Base-by-base conservation (phyloP, 306 rosid genomes). In the Medicago ruthenica region DNA sequence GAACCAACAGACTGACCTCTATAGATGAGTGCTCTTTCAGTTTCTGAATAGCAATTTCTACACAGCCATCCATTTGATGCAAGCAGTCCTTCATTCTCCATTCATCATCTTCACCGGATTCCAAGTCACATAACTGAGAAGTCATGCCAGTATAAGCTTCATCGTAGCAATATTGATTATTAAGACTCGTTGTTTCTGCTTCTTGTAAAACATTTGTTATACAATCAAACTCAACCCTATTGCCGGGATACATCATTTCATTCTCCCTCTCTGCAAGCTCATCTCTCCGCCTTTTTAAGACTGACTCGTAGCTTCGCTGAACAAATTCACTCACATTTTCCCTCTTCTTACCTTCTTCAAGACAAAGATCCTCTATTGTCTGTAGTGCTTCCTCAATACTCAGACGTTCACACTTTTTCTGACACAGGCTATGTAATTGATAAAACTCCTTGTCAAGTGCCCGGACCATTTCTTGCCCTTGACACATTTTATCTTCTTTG, bases 41-140 rank as follows among this genome's bases (percentile, higher is more conserved):
- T 78, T 89, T 92, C 86, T 88, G 97, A 82, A 95, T 86, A 55
- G 93, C 91, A 84, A 80, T 76, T 89, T 90, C 97, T 69, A 95
- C 79, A 79, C 89, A 86, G 60, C 87, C 82, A 80, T 95, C 97
- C 84, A 83, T 90, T 85, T 84, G 96, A 72, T 84, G 92, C 84
- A 86, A 76, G 84, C 86, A 85, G 75, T 90, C 93, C 84, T 89
- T 94, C 72, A 88, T 83, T 83, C 97, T 92, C 97, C 97, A 87
- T 65, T 83, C 90, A 71, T 86, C 98, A 76, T 87, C 91, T 84
- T 89, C 93, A 83, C 99, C 91, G 9, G 93, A 85, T 83, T 95
- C 97, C 86, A 95, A 67, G 81, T 92, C 97, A 86, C 87, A 84
- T 73, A 89, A 86, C 78, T 86, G 97, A 79, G 97, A 84, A 83